A percentile compares a stretch with the other conserved stretches of the same genome.
Conservation (phyloP, 495 filamentous ascomycete genomes). For the Xylaria cubensis region DNA sequence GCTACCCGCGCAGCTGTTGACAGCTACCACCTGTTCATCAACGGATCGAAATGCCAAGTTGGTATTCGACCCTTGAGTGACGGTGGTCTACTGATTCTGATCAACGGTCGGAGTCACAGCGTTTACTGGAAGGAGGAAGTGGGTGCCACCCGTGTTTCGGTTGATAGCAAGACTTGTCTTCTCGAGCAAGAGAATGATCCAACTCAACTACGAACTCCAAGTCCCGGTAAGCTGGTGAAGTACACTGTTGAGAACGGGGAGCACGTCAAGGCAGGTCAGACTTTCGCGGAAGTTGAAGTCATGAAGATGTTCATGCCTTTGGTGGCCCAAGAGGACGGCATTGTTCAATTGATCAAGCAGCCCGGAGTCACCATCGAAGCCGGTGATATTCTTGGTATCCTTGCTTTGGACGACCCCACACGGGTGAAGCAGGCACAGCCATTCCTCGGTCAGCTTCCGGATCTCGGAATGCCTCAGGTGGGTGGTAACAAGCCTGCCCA, state of each 20-base stretch:
- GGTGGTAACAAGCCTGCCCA: constrained; percentile 93
- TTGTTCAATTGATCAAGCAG: constrained; percentile 98
- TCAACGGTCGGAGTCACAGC: constrained; percentile 92
- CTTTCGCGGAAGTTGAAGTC: constrained; percentile 97
- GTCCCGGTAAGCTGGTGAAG: constrained; percentile 97
- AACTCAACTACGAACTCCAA: constrained; percentile 93
- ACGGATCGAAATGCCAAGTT: constrained; percentile 94
- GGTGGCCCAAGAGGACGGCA: constrained; percentile 93
- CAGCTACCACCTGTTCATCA: constrained; percentile 98
- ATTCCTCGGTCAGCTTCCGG: constrained; percentile 92
- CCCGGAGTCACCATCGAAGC: constrained; percentile 97
- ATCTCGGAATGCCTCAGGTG: constrained; percentile 83
- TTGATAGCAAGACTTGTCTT: constrained; percentile 97
- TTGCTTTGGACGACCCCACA: constrained; percentile 93
- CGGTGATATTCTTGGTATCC: constrained; percentile 97
- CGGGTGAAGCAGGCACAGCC: constrained; percentile 96
- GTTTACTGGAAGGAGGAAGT: constrained; percentile 99
- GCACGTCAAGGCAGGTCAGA: constrained; percentile 90
- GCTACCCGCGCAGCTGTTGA: constrained; percentile 91
- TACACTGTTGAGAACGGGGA: constrained; percentile 97
- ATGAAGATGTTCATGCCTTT: constrained; percentile 99
- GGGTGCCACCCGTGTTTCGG: constrained; percentile 90
- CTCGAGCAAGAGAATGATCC: constrained; percentile 99
- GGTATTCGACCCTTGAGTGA: constrained; percentile 93
- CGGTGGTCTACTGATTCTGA: constrained; percentile 90